Conservation (phyloP, 169 alveolate genomes). For the Miamiensis avidus region DNA sequence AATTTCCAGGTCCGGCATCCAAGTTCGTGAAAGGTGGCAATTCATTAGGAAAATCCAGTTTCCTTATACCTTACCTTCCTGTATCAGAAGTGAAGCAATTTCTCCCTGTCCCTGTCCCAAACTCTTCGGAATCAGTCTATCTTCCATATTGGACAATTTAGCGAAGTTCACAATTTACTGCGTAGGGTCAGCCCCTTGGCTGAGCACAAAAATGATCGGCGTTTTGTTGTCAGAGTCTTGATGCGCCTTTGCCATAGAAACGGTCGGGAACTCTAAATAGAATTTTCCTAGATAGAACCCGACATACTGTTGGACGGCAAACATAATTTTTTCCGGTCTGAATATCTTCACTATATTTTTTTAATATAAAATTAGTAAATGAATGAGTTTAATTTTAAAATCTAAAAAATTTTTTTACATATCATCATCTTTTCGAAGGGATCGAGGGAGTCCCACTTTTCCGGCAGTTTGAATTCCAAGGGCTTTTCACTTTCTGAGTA, state of each 20-base stretch:
- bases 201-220: slow-evolving; percentile 80
- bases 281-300: slow-evolving; percentile 71
- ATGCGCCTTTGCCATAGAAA: slow-evolving; percentile 63
- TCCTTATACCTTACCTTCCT: slow-evolving; percentile 73
- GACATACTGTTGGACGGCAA: slow-evolving; percentile 75
- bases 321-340: slow-evolving; percentile 82
- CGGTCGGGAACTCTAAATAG: slow-evolving; percentile 57
- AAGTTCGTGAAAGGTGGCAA: slow-evolving; percentile 87
- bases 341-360: slow-evolving; percentile 57
- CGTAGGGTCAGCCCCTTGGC: slow-evolving; percentile 90
- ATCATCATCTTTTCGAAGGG: background rate
- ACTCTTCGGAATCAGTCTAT: slow-evolving; percentile 70
- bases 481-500: slow-evolving; percentile 69
- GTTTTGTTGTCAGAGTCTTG: slow-evolving; percentile 66
- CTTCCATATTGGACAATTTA: slow-evolving; percentile 56
- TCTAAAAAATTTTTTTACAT: background rate
- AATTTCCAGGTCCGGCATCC: slow-evolving; percentile 86
- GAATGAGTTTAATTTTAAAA: background rate
- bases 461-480: slow-evolving; percentile 68
- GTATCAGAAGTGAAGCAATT: slow-evolving; percentile 74
- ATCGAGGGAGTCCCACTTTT: slow-evolving; percentile 32
- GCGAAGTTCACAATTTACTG: slow-evolving; percentile 81
- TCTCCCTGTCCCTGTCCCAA: slow-evolving; percentile 91
- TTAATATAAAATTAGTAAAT: too few species aligned
- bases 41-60: slow-evolving; percentile 84